phyloP scores from a whole-genome alignment of 345 rosid species.

The Sisymbrium irio region DNA sequence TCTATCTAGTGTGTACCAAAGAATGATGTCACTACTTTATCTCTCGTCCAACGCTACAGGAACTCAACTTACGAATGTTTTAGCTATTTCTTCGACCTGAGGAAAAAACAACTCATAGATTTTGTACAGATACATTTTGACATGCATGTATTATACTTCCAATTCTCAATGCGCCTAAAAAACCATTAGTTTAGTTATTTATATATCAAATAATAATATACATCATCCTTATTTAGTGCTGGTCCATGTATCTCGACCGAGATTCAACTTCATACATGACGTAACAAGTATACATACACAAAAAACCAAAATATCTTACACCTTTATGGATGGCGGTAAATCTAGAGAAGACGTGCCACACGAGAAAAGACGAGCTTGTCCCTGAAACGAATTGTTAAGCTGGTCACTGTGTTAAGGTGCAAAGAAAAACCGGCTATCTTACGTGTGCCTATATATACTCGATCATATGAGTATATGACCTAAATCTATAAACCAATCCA shows the following conservation, averaged over 20 bases:
- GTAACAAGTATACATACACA: background rate
- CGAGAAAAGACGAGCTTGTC: background rate
- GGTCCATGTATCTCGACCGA: conserved; percentile 29
- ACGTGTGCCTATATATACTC: background rate
- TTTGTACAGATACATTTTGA: conserved; percentile 9
- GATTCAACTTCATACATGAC: conserved; percentile 16
- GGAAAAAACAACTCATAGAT: conserved; percentile 25
- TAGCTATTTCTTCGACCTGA: background rate
- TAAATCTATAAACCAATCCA: background rate
- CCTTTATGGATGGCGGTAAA: conserved; percentile 11
- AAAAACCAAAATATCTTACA: conserved; percentile 8
- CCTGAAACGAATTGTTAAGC: background rate
- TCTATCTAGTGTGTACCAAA: background rate
- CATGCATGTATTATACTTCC: conserved; percentile 8
- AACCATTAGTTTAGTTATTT: background rate
- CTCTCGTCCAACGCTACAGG: conserved; percentile 13
- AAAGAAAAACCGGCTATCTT: background rate
- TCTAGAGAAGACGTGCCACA: background rate
- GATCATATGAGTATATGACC: background rate
- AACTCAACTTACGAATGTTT: background rate
- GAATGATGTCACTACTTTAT: background rate
- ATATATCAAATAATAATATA: background rate
- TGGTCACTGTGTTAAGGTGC: background rate
- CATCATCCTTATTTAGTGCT: conserved; percentile 13
- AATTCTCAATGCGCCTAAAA: background rate